These are phyloP conservation scores for Calophaca sinica DNA, from an alignment of 306 rosid genomes.

Conservation along the genomic window DNA sequence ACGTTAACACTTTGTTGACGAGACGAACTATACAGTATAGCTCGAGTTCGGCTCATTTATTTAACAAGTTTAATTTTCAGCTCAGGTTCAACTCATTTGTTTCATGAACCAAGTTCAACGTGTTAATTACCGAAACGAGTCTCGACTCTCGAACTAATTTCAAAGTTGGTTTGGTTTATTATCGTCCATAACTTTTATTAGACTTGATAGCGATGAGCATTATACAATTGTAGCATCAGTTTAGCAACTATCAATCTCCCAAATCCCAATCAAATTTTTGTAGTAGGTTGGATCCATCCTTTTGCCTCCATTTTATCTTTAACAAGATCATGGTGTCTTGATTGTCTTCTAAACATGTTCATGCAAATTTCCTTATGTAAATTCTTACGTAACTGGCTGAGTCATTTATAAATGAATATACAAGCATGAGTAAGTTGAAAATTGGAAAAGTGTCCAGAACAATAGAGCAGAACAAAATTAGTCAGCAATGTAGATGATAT, in stretches of 20 bases:
- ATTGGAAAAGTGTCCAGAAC: background rate
- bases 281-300: background rate
- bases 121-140: too few species aligned
- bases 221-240: background rate
- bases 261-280: background rate
- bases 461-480: too few species aligned
- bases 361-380: background rate
- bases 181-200: too few species aligned
- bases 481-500: background rate
- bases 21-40: too few species aligned
- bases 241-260: too few species aligned
- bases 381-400: background rate
- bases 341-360: background rate
- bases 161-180: too few species aligned
- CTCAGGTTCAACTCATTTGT: too few species aligned
- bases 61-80: too few species aligned
- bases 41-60: too few species aligned
- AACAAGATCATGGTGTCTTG: background rate
- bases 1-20: too few species aligned
- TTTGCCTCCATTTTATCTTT: slow-evolving; percentile 11
- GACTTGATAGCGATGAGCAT: background rate
- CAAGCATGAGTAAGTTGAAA: background rate
- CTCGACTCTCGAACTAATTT: too few species aligned
- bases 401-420: slow-evolving; percentile 13
- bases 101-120: too few species aligned